Evolutionary conservation across 257 asterid genomes (phyloP).

Genomic region (Solanum okadae): DNA sequence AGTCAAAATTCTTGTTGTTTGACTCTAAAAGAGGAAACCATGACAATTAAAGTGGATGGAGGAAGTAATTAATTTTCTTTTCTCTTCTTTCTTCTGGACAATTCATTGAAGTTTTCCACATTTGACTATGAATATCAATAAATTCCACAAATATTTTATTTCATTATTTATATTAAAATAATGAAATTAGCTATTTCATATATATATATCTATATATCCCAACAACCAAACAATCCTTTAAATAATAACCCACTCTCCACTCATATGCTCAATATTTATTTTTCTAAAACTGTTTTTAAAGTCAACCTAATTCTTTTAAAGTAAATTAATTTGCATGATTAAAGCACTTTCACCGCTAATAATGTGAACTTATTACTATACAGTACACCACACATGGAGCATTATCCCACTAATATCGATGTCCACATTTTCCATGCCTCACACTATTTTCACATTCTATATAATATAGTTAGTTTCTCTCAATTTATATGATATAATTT

Average conservation of each 20-base stretch:
- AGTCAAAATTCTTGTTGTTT: no score
- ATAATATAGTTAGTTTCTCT: background rate
- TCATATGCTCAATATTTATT: background rate
- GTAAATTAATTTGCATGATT: background rate
- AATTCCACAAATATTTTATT: background rate
- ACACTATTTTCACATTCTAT: background rate
- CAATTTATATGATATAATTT: background rate
- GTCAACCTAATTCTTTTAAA: background rate
- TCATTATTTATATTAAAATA: background rate
- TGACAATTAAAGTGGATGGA: no score
- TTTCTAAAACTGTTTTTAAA: background rate
- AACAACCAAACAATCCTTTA: background rate
- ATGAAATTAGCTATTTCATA: background rate
- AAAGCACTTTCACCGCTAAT: background rate
- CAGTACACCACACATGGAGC: background rate
- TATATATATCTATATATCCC: background rate
- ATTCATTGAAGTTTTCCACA: background rate
- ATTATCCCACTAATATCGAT: background rate
- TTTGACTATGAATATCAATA: background rate
- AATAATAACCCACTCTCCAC: background rate
- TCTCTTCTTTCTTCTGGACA: background rate
- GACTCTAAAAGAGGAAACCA: background rate
- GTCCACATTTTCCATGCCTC: background rate
- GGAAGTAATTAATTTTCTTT: background rate
- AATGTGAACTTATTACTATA: background rate